Percentiles rank a stretch among this genome's conserved stretches.
Conservation (phyloP, 768 basidiomycete species). For the Lactifluus volemus region DNA sequence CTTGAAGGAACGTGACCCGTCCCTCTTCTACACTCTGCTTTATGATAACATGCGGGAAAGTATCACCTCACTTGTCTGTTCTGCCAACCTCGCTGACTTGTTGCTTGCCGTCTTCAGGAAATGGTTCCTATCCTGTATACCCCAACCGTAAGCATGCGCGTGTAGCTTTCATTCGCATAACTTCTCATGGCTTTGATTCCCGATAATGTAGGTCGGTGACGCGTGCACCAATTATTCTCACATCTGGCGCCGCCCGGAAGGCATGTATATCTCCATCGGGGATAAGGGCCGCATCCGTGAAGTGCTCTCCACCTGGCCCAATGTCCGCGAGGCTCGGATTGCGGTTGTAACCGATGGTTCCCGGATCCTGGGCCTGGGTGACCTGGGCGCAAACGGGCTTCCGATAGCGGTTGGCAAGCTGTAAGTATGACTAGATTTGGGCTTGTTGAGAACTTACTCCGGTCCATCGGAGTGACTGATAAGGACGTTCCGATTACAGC, state of each 20-base stretch:
- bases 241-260: constrained; percentile 20
- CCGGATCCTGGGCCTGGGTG: constrained; percentile 83
- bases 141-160: constrained; percentile 85
- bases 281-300: constrained; percentile 75
- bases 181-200: constrained; percentile 51
- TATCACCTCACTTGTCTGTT: constrained; percentile 3
- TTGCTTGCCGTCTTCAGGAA: constrained; percentile 29
- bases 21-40: constrained; percentile 74
- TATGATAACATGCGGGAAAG: constrained; percentile 60
- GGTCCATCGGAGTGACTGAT: neutral
- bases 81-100: neutral
- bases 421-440: constrained; percentile 23
- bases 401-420: constrained; percentile 87
- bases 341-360: constrained; percentile 91
- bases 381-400: constrained; percentile 77
- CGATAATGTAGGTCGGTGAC: constrained; percentile 15
- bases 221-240: constrained; percentile 20
- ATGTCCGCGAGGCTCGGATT: constrained; percentile 67
- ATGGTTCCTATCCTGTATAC: constrained; percentile 81
- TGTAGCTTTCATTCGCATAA: constrained; percentile 66
- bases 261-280: constrained; percentile 60
- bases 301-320: constrained; percentile 69
- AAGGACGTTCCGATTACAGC: neutral
- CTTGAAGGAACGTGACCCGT: constrained; percentile 62
- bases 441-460: neutral